A percentile compares a stretch with the other conserved stretches of the same genome.
phyloP scores from a whole-genome alignment of 2,329 filamentous ascomycete genomes.

The Fusarium annulatum region DNA sequence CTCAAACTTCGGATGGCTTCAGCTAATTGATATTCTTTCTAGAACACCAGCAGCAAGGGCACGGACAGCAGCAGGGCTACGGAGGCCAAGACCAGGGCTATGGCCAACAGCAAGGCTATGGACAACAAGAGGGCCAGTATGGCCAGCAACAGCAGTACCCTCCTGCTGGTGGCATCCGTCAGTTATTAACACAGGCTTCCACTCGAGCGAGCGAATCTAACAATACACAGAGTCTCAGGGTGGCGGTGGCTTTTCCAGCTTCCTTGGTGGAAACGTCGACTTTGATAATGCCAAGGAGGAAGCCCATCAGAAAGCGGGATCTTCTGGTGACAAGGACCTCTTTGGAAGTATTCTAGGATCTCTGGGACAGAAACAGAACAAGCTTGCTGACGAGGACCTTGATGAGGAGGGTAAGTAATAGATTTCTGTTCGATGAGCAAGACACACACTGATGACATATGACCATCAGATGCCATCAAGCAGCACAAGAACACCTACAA shows the following conservation, averaged over 20 bases:
- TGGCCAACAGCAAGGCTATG: slow-evolving; percentile 20
- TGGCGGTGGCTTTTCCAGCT: slow-evolving; percentile 52
- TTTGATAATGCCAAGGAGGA: slow-evolving; percentile 60
- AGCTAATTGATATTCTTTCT: slow-evolving; percentile 6
- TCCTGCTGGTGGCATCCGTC: slow-evolving; percentile 43
- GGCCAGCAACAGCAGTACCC: slow-evolving; percentile 39
- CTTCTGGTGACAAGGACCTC: slow-evolving; percentile 58
- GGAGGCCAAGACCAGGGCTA: slow-evolving; percentile 20
- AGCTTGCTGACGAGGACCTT: slow-evolving; percentile 60
- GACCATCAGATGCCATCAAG: slow-evolving; percentile 68
- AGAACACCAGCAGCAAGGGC: slow-evolving; percentile 27
- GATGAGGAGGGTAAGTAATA: slow-evolving; percentile 59
- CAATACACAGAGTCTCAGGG: slow-evolving; percentile 49
- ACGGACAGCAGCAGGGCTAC: slow-evolving; percentile 21
- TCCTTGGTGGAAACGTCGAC: slow-evolving; percentile 59
- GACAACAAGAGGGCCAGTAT: slow-evolving; percentile 25
- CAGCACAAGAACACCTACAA: slow-evolving; percentile 82
- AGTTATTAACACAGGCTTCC: slow-evolving; percentile 25
- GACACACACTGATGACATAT: not conserved
- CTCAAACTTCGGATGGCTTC: not conserved
- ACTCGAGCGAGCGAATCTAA: slow-evolving; percentile 6
- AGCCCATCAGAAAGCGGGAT: slow-evolving; percentile 59
- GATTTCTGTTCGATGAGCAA: not conserved
- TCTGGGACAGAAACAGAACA: slow-evolving; percentile 61
- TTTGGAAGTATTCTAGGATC: slow-evolving; percentile 61